Evolutionary conservation across 192 early-diverging fungal genomes (phyloP).

Genomic region (Podila epigama): DNA sequence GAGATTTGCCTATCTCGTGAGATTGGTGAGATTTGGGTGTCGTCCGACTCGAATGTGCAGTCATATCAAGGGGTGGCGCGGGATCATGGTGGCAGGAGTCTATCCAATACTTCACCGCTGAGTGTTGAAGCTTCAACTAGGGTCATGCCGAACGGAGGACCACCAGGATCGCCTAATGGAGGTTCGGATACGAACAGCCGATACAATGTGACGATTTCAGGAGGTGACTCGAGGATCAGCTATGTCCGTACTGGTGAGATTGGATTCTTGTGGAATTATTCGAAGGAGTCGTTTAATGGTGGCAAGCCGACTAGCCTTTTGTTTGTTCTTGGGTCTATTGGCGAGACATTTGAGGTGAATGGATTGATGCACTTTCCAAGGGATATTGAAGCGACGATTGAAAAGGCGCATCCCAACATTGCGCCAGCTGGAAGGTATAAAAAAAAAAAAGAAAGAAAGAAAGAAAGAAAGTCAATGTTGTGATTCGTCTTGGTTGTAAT

Average conservation of each 20-base stretch:
- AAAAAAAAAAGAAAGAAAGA: background rate
- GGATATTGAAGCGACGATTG: slow-evolving; percentile 79
- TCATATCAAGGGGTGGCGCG: slow-evolving; percentile 52
- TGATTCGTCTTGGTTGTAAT: background rate
- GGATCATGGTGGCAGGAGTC: slow-evolving; percentile 28
- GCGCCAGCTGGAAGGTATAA: slow-evolving; percentile 57
- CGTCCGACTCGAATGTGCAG: slow-evolving; percentile 63
- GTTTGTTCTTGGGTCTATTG: slow-evolving; percentile 79
- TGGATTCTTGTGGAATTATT: slow-evolving; percentile 84
- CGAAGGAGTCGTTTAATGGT: slow-evolving; percentile 56
- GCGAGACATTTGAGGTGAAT: slow-evolving; percentile 74
- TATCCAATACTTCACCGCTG: slow-evolving; percentile 35
- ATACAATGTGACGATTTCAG: slow-evolving; percentile 63
- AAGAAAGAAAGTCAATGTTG: background rate
- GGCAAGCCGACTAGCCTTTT: slow-evolving; percentile 58
- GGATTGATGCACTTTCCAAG: slow-evolving; percentile 76
- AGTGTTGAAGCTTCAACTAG: slow-evolving; percentile 27
- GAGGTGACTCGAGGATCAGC: slow-evolving; percentile 59
- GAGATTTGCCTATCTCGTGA: slow-evolving; percentile 71
- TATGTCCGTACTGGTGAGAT: slow-evolving; percentile 86
- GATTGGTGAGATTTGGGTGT: slow-evolving; percentile 91
- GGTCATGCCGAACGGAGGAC: slow-evolving; percentile 6
- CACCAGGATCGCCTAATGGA: slow-evolving; percentile 25
- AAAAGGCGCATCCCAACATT: slow-evolving; percentile 65
- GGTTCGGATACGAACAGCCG: slow-evolving; percentile 42